Percentiles rank a stretch among this genome's conserved stretches.
Conservation (phyloP, 2,329 filamentous ascomycete genomes). For the Exserohilum rostratum region DNA sequence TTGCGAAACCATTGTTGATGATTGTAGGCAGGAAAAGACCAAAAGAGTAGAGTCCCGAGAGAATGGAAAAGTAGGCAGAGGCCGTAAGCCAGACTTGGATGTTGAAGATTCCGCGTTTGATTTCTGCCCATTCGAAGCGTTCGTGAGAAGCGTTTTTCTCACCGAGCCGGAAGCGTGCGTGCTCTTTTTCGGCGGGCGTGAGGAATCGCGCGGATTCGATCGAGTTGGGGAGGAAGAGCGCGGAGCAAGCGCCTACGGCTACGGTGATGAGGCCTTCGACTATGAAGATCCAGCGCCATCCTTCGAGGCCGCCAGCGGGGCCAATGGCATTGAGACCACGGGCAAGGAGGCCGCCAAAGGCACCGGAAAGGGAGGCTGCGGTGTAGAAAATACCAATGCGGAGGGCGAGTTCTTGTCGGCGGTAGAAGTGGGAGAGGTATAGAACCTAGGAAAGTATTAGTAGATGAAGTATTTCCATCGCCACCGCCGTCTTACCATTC, state of each 20-base stretch:
- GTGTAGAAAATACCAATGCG: constrained; percentile 73
- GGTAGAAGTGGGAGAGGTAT: constrained; percentile 69
- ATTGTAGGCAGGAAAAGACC: constrained; percentile 71
- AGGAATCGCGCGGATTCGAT: constrained; percentile 62
- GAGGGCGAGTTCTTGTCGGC: constrained; percentile 64
- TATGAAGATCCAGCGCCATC: constrained; percentile 69
- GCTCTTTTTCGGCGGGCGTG: constrained; percentile 58
- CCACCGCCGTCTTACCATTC: constrained; percentile 61
- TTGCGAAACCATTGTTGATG: constrained; percentile 62
- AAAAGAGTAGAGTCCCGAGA: constrained; percentile 67
- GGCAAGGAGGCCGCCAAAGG: constrained; percentile 68
- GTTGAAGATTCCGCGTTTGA: constrained; percentile 65
- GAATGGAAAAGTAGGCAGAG: constrained; percentile 63
- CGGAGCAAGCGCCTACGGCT: constrained; percentile 59
- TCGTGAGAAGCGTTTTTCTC: constrained; percentile 49
- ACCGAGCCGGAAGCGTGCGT: constrained; percentile 56
- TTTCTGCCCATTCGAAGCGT: constrained; percentile 66
- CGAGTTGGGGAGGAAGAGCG: constrained; percentile 62
- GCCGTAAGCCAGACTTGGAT: constrained; percentile 69
- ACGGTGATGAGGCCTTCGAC: constrained; percentile 64
- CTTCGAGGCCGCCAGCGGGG: constrained; percentile 58
- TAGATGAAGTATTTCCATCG: neutral
- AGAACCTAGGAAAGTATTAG: constrained; percentile 44
- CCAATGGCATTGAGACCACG: constrained; percentile 67
- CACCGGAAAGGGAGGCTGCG: constrained; percentile 68